Percentiles rank a stretch among this genome's conserved stretches.
Evolutionary conservation across 2,329 filamentous ascomycete genomes (phyloP).

Genomic region (Rhynchosporium graminicola): DNA sequence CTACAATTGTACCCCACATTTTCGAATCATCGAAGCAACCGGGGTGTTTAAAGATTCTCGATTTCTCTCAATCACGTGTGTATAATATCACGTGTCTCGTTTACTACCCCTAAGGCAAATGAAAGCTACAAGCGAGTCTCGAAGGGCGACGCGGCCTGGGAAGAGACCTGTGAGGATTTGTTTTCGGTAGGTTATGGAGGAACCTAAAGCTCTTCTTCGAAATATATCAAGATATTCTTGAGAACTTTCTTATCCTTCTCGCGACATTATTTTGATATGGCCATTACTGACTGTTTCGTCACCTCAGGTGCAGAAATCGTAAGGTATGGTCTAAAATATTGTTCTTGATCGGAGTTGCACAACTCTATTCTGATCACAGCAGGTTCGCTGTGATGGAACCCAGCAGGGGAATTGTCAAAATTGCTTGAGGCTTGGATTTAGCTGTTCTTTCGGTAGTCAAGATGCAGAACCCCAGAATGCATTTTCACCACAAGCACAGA

Average conservation of each 20-base stretch:
- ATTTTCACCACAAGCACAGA: not conserved
- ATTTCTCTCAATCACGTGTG: not conserved
- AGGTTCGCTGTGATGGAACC: constrained; percentile 2
- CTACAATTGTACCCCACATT: not conserved
- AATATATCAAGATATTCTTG: too few species aligned
- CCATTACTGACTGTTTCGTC: too few species aligned
- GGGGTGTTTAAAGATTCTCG: not conserved
- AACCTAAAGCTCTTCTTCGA: too few species aligned
- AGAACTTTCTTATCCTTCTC: too few species aligned
- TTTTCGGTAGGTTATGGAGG: not conserved
- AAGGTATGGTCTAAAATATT: not conserved
- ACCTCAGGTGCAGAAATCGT: not conserved
- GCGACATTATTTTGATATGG: too few species aligned
- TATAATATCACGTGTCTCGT: not conserved
- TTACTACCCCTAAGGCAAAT: not conserved
- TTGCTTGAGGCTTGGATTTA: constrained; percentile 3
- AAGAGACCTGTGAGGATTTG: constrained; percentile 5
- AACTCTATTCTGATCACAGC: not conserved
- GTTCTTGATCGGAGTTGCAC: not conserved
- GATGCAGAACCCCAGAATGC: not conserved
- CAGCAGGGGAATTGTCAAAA: not conserved
- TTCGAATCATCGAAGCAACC: not conserved
- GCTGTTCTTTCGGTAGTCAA: not conserved
- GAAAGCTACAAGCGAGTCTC: not conserved
- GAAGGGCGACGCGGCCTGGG: not conserved